Evolutionary conservation across 108 stramenopile species (phyloP), one percentile per base, ranked within the genome.

Genomic region (Nitzschia putrida): DNA sequence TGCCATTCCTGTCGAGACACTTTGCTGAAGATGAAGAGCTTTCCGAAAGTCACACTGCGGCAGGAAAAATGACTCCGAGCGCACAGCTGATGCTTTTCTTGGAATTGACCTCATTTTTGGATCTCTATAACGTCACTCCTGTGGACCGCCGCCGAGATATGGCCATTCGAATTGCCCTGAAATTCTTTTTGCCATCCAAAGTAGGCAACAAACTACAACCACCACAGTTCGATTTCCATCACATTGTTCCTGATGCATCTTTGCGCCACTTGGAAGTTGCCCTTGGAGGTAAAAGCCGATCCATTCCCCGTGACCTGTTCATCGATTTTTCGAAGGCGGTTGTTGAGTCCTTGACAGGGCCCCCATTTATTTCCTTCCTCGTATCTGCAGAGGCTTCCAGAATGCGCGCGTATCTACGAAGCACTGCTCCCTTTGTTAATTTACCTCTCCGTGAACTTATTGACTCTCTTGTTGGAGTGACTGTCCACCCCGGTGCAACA

Each of bases 401-500:
- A n/a, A 91, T 94, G 93, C 81, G 93, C 42, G 93, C 82, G 1
- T 94, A 90, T 58, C 73, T 94, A 22, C 68, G 87, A 9, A 82
- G 81, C 41, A 80, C 84, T 16, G 77, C 87, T 38, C 87, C 88
- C 5, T 89, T 78, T 63, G n/a, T 83, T 24, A 77, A 76, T 72
- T 18, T 87, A 66, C 77, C 85, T 57, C 29, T 79, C 40, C 44
- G 45, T 22, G 22, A 57, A 21, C 43, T 79, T 16, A 51, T 81
- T 14, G 76, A 82, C 50, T 50, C 18, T 22, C 24, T 75, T n/a
- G 60, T 72, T 25, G 68, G 50, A 45, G 53, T 44, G 16, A 22
- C 61, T 1, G 42, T 29, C 2, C 13, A 63, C 26, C 34, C 71
- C 1, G 56, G 47, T 7, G 66, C 87, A 7, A 74, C 74, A 18